These are phyloP conservation scores for Rhytidiadelphus loreus DNA, from an alignment of 225 moss, liverwort and hornwort species.

Conservation along the genomic window DNA sequence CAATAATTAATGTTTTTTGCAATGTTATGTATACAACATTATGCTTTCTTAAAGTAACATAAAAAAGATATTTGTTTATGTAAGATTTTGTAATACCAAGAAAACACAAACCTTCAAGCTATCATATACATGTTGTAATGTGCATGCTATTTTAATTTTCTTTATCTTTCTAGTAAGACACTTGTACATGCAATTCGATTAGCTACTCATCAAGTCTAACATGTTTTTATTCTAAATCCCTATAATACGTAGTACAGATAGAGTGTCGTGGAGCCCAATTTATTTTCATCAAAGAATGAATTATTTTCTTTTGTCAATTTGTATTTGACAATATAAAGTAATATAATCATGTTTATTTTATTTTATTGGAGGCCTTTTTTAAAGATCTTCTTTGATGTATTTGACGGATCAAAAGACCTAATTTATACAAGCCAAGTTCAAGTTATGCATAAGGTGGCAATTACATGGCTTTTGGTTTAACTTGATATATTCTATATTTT, in stretches of 20 bases:
- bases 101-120: not conserved
- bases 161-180: not conserved
- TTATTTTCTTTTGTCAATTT: not conserved
- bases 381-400: not conserved
- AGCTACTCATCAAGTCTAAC: not conserved
- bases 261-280: accelerated
- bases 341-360: no score
- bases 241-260: no score
- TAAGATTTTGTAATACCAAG: not conserved
- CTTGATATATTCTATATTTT: not conserved
- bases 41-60: not conserved
- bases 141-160: no score
- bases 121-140: not conserved
- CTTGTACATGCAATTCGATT: not conserved
- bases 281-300: not conserved
- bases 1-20: not conserved
- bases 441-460: not conserved
- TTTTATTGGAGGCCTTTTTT: not conserved
- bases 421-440: not conserved
- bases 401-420: not conserved
- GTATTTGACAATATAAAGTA: not conserved
- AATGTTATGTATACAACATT: no score
- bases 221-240: not conserved
- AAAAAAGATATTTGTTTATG: not conserved
- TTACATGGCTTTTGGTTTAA: not conserved